phyloP scores from a whole-genome alignment of 805 yeast genomes.

The Candida nanaspora region DNA sequence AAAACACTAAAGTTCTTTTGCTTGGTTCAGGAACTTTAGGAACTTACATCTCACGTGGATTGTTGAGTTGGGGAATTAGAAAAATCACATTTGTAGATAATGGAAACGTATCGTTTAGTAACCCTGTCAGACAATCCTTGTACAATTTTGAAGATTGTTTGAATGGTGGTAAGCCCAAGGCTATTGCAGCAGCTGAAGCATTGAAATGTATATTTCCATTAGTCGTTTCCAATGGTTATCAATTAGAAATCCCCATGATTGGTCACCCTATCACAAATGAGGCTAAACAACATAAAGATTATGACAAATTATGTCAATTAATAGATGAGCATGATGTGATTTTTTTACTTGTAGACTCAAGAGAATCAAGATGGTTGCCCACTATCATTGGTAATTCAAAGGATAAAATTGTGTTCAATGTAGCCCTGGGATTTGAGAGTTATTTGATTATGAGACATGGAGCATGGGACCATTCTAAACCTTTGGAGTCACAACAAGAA shows the following conservation, averaged over 20 bases:
- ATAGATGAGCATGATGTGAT: conserved; percentile 67
- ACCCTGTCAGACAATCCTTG: conserved; percentile 92
- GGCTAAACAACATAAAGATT: conserved; percentile 41
- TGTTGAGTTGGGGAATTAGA: conserved; percentile 93
- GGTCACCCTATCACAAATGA: conserved; percentile 79
- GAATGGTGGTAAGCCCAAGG: conserved; percentile 70
- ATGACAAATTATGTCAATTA: conserved; percentile 41
- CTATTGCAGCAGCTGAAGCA: conserved; percentile 68
- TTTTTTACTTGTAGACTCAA: conserved; percentile 82
- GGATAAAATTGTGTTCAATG: conserved; percentile 74
- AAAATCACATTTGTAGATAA: conserved; percentile 84
- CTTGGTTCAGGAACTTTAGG: conserved; percentile 98
- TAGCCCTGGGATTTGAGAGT: conserved; percentile 93
- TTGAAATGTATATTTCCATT: conserved; percentile 73
- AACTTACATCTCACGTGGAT: conserved; percentile 76
- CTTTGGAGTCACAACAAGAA: conserved; percentile 11
- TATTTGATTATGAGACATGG: conserved; percentile 95
- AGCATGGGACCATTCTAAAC: conserved; percentile 20
- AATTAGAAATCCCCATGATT: conserved; percentile 86
- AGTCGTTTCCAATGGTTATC: conserved; percentile 54
- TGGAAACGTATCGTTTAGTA: conserved; percentile 83
- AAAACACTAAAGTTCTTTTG: conserved; percentile 55
- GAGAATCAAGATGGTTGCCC: conserved; percentile 98
- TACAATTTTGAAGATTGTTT: conserved; percentile 77
- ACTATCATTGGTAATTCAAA: conserved; percentile 67